These are phyloP conservation scores for Wallacemonas collosoma DNA, from an alignment of 208 protist genomes.

Conservation along the genomic window DNA sequence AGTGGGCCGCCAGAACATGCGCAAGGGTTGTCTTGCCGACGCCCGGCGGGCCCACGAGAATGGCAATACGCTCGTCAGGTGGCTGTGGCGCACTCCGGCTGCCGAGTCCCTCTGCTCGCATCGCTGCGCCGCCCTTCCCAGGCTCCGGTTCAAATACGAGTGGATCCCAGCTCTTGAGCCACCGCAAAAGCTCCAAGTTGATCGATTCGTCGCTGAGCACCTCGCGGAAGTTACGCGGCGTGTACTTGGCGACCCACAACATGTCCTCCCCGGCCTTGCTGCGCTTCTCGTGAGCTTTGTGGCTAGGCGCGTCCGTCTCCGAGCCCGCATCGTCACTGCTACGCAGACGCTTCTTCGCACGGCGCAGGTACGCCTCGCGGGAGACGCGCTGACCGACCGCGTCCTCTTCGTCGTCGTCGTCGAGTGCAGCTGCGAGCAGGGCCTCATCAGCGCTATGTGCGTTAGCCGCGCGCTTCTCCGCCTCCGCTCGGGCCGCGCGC, in stretches of 20 bases:
- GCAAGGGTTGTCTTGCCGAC: conserved; percentile 97
- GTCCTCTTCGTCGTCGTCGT: not conserved
- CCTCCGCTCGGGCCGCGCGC: not conserved
- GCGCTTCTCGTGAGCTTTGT: not conserved
- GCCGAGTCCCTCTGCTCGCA: not conserved
- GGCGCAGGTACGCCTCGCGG: not conserved
- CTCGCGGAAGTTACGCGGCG: conserved; percentile 70
- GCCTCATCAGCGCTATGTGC: not conserved
- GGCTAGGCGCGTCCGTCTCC: not conserved
- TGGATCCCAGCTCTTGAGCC: conserved; percentile 81
- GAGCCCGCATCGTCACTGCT: no score
- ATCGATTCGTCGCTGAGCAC: conserved; percentile 83
- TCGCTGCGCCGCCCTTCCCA: not conserved
- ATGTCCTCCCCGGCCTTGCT: conserved; percentile 19
- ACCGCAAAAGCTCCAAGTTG: conserved; percentile 77
- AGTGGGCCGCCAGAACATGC: conserved; percentile 92
- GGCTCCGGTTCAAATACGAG: conserved; percentile 53
- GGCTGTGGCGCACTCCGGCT: conserved; percentile 10
- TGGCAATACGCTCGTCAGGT: conserved; percentile 67
- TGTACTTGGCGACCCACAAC: conserved; percentile 83
- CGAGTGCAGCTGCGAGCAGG: conserved; percentile 7
- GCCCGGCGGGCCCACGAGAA: conserved; percentile 94
- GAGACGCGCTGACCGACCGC: not conserved
- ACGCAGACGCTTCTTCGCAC: conserved; percentile 9
- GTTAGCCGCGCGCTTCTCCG: not conserved